A percentile compares a stretch with the other conserved stretches of the same genome.
These are phyloP conservation scores for Helotiales sp. DNA, from an alignment of 2,329 filamentous ascomycete species.

Conservation along the genomic window DNA sequence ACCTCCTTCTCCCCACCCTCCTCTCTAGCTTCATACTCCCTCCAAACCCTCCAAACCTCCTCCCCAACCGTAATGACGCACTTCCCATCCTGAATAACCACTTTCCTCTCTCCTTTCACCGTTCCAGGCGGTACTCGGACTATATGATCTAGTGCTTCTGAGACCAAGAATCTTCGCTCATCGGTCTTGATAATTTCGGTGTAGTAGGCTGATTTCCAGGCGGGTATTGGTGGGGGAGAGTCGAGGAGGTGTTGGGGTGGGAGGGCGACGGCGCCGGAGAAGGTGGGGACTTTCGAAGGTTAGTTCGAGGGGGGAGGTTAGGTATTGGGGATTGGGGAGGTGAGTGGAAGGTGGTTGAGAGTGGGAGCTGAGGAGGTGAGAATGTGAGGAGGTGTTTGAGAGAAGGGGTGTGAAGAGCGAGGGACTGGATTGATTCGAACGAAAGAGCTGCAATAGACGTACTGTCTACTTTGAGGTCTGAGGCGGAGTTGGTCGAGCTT, in stretches of 20 bases:
- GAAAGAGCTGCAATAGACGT: no score
- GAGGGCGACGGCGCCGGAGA: conserved; percentile 17
- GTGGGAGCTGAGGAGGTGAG: neutral
- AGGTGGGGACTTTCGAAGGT: no score
- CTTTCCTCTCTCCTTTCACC: conserved; percentile 21
- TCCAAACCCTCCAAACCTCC: conserved; percentile 26
- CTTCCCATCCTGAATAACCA: conserved; percentile 26
- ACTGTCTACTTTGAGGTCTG: neutral
- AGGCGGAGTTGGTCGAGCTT: neutral
- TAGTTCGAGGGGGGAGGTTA: neutral
- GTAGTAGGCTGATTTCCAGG: conserved; percentile 29
- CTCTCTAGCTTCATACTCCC: conserved; percentile 23
- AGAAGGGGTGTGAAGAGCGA: no score
- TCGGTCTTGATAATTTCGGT: conserved; percentile 23
- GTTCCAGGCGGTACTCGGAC: conserved; percentile 10
- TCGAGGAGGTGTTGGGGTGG: neutral
- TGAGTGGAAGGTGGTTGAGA: conserved; percentile 6
- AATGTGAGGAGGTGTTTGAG: no score
- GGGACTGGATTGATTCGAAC: no score
- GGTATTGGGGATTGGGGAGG: neutral
- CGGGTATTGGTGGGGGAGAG: neutral
- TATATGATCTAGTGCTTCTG: conserved; percentile 25
- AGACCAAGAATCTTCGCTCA: conserved; percentile 25
- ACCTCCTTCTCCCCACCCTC: conserved; percentile 1
- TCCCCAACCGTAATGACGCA: conserved; percentile 22